Evolutionary conservation across 1,284 basidiomycete species (phyloP).

Genomic region (Boletus mariae): DNA sequence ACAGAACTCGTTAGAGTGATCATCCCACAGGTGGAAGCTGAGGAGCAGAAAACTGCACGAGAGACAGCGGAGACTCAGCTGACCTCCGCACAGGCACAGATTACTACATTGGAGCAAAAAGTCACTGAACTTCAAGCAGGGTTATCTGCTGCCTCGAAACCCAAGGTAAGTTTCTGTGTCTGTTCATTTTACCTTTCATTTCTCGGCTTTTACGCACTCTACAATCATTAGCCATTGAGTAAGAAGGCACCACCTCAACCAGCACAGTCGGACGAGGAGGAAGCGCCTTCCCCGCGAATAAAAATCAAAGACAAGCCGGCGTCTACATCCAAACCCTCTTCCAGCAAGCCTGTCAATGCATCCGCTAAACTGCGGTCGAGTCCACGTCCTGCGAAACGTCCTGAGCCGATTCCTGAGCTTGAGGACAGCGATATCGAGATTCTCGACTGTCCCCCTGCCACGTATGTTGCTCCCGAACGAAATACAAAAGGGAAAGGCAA

Average conservation of each 20-base stretch:
- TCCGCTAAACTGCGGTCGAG: conserved; percentile 23
- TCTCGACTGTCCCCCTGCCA: conserved; percentile 9
- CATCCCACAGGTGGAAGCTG: conserved; percentile 32
- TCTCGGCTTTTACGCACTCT: not conserved
- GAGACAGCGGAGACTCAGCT: conserved; percentile 31
- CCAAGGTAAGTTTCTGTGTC: conserved; percentile 15
- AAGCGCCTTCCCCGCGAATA: not conserved
- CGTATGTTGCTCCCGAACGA: conserved; percentile 10
- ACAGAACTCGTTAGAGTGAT: conserved; percentile 4
- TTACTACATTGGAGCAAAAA: conserved; percentile 38
- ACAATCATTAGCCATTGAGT: conserved; percentile 13
- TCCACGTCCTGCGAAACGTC: conserved; percentile 14
- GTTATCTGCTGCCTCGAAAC: conserved; percentile 34
- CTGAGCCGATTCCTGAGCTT: conserved; percentile 15
- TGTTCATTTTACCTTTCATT: not conserved
- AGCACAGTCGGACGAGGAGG: conserved; percentile 8
- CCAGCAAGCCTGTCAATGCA: conserved; percentile 13
- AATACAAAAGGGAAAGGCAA: conserved; percentile 30
- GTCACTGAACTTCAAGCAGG: conserved; percentile 42
- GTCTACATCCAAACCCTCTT: conserved; percentile 18
- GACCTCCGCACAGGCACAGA: conserved; percentile 28
- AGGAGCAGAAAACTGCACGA: conserved; percentile 34
- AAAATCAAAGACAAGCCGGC: conserved; percentile 15
- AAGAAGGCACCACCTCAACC: conserved; percentile 15
- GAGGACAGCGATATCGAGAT: conserved; percentile 33